These are phyloP conservation scores for Beauveria medogensis DNA, from an alignment of 2,329 filamentous ascomycete genomes.

Conservation along the genomic window DNA sequence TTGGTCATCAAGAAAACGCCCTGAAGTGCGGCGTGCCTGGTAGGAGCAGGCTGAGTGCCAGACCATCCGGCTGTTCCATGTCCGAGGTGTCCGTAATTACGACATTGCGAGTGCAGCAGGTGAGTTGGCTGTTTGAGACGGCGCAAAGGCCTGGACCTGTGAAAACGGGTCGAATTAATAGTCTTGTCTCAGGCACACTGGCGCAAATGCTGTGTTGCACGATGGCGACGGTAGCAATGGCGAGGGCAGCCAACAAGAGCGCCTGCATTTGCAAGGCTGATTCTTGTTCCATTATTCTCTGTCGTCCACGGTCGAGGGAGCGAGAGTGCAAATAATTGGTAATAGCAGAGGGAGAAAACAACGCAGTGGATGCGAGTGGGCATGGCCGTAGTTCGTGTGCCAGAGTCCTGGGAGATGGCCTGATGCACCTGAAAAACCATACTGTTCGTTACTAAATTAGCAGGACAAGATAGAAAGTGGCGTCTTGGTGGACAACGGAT, in stretches of 20 bases:
- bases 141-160: not conserved
- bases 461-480: not conserved
- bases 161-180: not conserved
- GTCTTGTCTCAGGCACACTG: not conserved
- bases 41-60: not conserved
- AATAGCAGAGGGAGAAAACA: not conserved
- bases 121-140: not conserved
- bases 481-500: slow-evolving; percentile 1
- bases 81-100: slow-evolving; percentile 8
- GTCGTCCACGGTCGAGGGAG: not conserved
- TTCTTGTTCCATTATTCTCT: not conserved
- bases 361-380: slow-evolving; percentile 3
- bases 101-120: not conserved
- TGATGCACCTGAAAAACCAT: not conserved
- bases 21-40: not conserved
- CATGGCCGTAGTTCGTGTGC: not conserved
- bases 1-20: not conserved
- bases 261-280: not conserved
- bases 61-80: not conserved
- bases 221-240: not conserved
- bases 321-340: not conserved
- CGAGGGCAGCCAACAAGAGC: not conserved
- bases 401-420: not conserved
- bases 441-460: too few species aligned
- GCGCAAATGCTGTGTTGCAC: not conserved